Evolutionary conservation across 495 filamentous ascomycete species (phyloP).

Genomic region (Podospora sp.): DNA sequence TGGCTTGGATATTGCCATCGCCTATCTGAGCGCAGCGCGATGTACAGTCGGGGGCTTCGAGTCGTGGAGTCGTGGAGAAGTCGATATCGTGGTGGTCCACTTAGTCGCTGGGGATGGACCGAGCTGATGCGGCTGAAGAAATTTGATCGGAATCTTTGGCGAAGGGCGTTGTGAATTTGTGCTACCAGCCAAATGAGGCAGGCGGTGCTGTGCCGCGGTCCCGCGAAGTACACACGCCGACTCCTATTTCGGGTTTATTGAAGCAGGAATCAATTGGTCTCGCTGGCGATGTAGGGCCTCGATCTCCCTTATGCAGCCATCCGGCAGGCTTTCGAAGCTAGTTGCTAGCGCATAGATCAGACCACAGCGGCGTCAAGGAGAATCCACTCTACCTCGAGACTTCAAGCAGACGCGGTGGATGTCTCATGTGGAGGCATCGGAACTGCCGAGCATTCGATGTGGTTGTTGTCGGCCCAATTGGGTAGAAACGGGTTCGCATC

Average conservation of each 20-base stretch:
- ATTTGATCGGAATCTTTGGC: background rate
- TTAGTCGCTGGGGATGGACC: background rate
- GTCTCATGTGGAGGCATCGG: too few relatives aligned
- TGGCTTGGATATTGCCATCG: background rate
- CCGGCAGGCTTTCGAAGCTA: background rate
- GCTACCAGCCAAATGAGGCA: background rate
- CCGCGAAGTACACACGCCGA: background rate
- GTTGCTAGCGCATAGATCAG: background rate
- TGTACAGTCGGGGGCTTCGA: background rate
- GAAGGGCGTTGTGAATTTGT: background rate
- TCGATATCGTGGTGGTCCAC: background rate
- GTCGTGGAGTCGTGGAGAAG: background rate
- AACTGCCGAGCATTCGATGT: too few relatives aligned
- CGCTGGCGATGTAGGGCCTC: background rate
- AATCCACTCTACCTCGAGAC: too few relatives aligned
- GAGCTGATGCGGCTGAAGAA: background rate
- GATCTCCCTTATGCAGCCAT: background rate
- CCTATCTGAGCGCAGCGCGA: too few relatives aligned
- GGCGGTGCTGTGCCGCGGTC: background rate
- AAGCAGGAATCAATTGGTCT: background rate
- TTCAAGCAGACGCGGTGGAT: too few relatives aligned
- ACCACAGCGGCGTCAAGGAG: too few relatives aligned
- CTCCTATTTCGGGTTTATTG: background rate
- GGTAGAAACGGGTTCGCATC: too few relatives aligned
- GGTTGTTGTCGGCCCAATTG: too few relatives aligned